Conservation (phyloP, 345 rosid species). For the Pistacia vera region DNA sequence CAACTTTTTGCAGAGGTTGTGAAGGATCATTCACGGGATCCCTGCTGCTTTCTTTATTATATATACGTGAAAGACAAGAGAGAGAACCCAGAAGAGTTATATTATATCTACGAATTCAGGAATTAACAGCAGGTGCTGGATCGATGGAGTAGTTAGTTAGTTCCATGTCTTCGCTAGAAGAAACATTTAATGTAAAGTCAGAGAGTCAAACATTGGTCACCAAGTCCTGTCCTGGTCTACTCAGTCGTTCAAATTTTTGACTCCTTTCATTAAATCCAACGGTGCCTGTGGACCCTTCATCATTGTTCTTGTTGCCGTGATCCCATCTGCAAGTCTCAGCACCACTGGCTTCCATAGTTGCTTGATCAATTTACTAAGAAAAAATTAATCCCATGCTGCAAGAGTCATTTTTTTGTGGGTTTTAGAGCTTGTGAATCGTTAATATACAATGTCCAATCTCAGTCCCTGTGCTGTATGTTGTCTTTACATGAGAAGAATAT, state of each 20-base stretch:
- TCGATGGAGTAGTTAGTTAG: neutral
- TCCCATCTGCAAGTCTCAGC: conserved; percentile 7
- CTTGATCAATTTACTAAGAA: no score
- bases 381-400: no score
- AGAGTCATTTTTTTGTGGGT: no score
- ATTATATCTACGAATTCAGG: neutral
- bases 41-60: conserved; percentile 21
- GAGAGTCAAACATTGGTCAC: conserved; percentile 58
- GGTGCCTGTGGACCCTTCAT: conserved; percentile 61
- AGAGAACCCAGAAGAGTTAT: neutral
- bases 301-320: conserved; percentile 13
- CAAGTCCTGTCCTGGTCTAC: conserved; percentile 35
- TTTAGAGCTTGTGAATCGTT: no score
- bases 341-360: no score
- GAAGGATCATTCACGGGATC: conserved; percentile 36
- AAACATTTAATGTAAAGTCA: conserved; percentile 41
- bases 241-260: conserved; percentile 52
- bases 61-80: neutral
- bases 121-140: neutral
- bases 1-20: conserved; percentile 31
- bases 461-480: no score
- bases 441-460: no score
- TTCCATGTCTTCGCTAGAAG: neutral
- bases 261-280: conserved; percentile 49
- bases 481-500: no score